Percentiles rank a stretch among this genome's conserved stretches.
phyloP scores from a whole-genome alignment of 345 rosid species.

The Aethionema arabicum region DNA sequence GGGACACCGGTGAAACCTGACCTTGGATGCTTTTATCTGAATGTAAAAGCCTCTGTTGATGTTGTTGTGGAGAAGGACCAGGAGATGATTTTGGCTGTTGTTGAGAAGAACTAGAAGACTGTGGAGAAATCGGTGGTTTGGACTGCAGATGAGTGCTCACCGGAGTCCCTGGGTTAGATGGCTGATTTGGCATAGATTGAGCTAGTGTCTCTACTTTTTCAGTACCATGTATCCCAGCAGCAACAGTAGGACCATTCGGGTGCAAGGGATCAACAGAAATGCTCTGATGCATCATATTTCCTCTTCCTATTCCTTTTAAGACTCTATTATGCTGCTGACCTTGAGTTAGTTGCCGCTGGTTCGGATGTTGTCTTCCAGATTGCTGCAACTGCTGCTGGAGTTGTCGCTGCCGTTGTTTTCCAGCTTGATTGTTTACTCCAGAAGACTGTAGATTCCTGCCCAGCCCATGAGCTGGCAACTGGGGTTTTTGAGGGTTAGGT shows the following conservation, averaged over 20 bases:
- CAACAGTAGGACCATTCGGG: slow-evolving; percentile 53
- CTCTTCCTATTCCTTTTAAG: slow-evolving; percentile 76
- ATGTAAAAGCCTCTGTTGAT: slow-evolving; percentile 58
- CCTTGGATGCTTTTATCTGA: slow-evolving; percentile 59
- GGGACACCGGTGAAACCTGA: slow-evolving; percentile 43
- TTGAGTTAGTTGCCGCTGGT: slow-evolving; percentile 59
- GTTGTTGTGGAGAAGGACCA: slow-evolving; percentile 45
- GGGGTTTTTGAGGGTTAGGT: slow-evolving; percentile 55
- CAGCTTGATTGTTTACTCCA: slow-evolving; percentile 54
- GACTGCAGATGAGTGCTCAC: slow-evolving; percentile 50
- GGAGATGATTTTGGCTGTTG: slow-evolving; percentile 52
- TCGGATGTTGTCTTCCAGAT: slow-evolving; percentile 78
- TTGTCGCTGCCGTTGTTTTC: slow-evolving; percentile 73
- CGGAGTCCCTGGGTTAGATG: slow-evolving; percentile 49
- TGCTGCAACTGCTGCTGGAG: slow-evolving; percentile 64
- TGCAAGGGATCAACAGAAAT: slow-evolving; percentile 56
- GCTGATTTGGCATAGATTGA: slow-evolving; percentile 60
- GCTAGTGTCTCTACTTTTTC: slow-evolving; percentile 61
- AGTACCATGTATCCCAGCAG: slow-evolving; percentile 43
- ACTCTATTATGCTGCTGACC: slow-evolving; percentile 66
- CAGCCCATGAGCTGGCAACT: slow-evolving; percentile 50
- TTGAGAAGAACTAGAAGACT: slow-evolving; percentile 49
- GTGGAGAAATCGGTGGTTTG: slow-evolving; percentile 51
- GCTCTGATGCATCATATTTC: slow-evolving; percentile 66
- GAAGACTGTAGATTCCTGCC: slow-evolving; percentile 53